Base-by-base conservation (phyloP, 352 stramenopile species). In the Pythium dissimile region DNA sequence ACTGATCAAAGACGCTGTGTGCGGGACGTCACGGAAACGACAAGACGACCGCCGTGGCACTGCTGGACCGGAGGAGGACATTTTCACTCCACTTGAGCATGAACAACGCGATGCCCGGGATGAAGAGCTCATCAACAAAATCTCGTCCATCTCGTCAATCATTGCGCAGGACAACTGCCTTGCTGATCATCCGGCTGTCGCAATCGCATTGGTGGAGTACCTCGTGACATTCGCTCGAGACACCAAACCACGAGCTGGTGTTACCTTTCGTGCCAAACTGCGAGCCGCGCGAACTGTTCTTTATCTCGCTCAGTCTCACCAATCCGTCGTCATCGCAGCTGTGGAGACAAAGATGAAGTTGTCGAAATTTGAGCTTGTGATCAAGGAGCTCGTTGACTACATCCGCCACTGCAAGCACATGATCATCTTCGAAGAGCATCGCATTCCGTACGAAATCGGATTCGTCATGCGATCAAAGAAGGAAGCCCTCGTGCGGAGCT, bases 401-500 rank as follows among this genome's bases (percentile, higher is more conserved):
- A 65, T 71, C 47, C 62, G 62, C 23, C 48, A 69, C 35, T 71
- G 63, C 35, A 50, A 59, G 28, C 63, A 75, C 41, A 68, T 79
- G 54, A 60, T 72, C 15, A n/a, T 56, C 1, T 73, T 79, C 18
- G 71, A 79, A 42, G 71, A 73, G 39, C 61, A 73, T 13, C 67
- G 64, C 3, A 54, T 73, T 26, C 71, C 71, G 15, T 68, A 72
- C 43, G 64, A 72, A 18, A 60, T 73, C 8, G 38, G 18, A 13
- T 69, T 69, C 30, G 66, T 79, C 43, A 62, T 79, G 28, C 50
- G 61, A n/a, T 52, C 57, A 20, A 65, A 75, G 21, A 79, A 79
- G 30, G 63, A 67, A 45, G 44, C 62, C 8, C 48, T 79, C 3
- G 67, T 73, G 31, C 56, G 68, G 2, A 64, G 64, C 16, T 39